Conservation (phyloP, 805 yeast genomes). For the Saturnispora gosingensis region DNA sequence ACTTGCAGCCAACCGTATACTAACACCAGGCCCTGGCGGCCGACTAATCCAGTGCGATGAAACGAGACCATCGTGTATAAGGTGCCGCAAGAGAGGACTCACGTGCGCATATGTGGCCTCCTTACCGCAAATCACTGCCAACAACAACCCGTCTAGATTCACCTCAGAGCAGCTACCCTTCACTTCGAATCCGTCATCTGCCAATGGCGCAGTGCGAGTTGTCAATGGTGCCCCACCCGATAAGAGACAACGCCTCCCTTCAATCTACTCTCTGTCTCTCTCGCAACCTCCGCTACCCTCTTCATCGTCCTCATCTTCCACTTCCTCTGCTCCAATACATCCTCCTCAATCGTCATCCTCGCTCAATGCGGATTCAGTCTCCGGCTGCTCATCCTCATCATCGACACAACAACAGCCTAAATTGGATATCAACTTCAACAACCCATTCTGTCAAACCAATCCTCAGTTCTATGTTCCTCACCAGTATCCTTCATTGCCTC, state of each 20-base stretch:
- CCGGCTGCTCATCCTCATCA: background rate
- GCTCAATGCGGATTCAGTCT: background rate
- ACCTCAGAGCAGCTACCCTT: background rate
- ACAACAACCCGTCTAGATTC: background rate
- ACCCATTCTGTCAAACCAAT: background rate
- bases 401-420: background rate
- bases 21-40: background rate
- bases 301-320: background rate
- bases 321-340: background rate
- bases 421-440: background rate
- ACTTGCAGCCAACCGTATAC: background rate
- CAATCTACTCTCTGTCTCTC: background rate
- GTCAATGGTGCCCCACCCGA: background rate
- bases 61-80: conserved; percentile 12
- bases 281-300: background rate
- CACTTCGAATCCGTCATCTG: background rate
- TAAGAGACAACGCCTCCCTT: background rate
- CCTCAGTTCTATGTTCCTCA: background rate
- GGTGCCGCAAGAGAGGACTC: conserved; percentile 12
- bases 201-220: background rate
- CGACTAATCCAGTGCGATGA: conserved; percentile 12
- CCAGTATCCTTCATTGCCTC: background rate
- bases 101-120: conserved; percentile 7
- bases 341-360: background rate
- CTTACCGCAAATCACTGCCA: background rate